Evolutionary conservation across 257 asterid genomes (phyloP).

Genomic region (Leonotis leonurus): DNA sequence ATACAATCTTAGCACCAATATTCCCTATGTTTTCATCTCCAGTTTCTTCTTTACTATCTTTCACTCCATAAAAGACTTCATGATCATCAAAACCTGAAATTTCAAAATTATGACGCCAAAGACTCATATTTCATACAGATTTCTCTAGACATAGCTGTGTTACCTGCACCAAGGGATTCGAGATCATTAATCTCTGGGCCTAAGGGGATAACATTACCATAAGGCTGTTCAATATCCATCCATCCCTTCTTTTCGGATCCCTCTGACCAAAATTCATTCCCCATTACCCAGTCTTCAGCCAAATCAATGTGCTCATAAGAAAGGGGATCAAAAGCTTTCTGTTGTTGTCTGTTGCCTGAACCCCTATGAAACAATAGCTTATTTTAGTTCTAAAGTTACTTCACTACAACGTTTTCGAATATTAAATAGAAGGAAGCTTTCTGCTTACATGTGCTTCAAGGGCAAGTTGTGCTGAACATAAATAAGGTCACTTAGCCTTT

Average conservation of each 20-base stretch:
- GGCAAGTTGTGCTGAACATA: conserved; percentile 71
- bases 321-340: conserved; percentile 49
- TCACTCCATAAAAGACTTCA: conserved; percentile 58
- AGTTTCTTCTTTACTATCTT: conserved; percentile 56
- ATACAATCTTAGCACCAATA: neutral
- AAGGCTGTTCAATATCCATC: conserved; percentile 78
- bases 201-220: conserved; percentile 40
- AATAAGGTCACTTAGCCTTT: conserved; percentile 68
- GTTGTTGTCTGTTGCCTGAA: conserved; percentile 35
- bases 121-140: neutral
- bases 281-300: conserved; percentile 68
- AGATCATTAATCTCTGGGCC: conserved; percentile 54
- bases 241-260: conserved; percentile 51
- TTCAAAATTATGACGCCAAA: conserved; percentile 1
- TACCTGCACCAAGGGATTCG: conserved; percentile 81
- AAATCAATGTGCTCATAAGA: conserved; percentile 46
- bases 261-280: conserved; percentile 36
- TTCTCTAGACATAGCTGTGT: conserved; percentile 11
- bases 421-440: neutral
- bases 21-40: conserved; percentile 32
- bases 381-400: neutral
- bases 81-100: conserved; percentile 75
- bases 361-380: conserved; percentile 24
- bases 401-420: neutral
- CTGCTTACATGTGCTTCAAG: conserved; percentile 62